Percentiles rank a stretch among this genome's conserved stretches.
phyloP scores from a whole-genome alignment of 2,329 filamentous ascomycete genomes.

The Lachnellula willkommii region DNA sequence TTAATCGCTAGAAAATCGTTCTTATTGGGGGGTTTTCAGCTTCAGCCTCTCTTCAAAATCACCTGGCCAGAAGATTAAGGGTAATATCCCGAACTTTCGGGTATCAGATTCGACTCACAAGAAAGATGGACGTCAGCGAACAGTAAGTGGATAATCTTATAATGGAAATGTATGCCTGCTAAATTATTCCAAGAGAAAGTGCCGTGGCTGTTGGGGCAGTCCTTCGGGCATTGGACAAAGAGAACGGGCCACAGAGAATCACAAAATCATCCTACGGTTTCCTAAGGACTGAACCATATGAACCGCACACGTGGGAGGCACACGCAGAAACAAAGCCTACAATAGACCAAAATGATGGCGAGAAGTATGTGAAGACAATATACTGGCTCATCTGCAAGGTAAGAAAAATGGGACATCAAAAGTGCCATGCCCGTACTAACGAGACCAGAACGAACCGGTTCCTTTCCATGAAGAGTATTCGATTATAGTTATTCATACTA shows the following conservation, averaged over 20 bases:
- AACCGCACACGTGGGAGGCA: conserved; percentile 1
- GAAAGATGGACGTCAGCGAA: background rate
- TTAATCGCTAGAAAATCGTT: conserved; percentile 11
- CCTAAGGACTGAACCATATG: conserved; percentile 4
- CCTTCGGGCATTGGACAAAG: conserved; percentile 15
- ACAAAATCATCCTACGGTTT: conserved; percentile 11
- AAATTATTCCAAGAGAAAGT: conserved; percentile 4
- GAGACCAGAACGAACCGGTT: conserved; percentile 4
- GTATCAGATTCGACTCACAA: background rate
- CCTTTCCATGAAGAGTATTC: background rate
- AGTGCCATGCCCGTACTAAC: background rate
- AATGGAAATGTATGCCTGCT: background rate
- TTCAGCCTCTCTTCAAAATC: conserved; percentile 3
- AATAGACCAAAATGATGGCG: conserved; percentile 10
- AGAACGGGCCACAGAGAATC: conserved; percentile 11
- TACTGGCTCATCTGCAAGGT: conserved; percentile 14
- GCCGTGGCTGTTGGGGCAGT: conserved; percentile 11
- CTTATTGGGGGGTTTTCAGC: conserved; percentile 14
- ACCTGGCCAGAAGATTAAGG: background rate
- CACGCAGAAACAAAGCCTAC: conserved; percentile 1
- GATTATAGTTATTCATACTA: conserved; percentile 4
- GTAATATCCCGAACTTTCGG: background rate
- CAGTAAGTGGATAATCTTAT: background rate
- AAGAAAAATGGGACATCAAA: background rate
- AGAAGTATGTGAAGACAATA: conserved; percentile 12